Conservation (phyloP, 768 basidiomycete species). For the Amanita polypyramis region DNA sequence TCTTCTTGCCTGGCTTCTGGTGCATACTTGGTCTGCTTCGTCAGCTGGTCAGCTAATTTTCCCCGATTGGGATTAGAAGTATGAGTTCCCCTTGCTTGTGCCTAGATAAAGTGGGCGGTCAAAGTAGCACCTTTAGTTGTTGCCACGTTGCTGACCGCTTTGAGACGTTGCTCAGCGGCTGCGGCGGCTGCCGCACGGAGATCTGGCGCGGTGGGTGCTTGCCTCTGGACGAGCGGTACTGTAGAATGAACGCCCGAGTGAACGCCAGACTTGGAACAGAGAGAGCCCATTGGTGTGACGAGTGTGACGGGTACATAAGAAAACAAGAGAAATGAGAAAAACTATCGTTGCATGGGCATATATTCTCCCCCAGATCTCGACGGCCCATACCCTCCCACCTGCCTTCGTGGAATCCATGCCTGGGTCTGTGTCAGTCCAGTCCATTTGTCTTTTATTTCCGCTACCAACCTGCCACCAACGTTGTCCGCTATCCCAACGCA, state of each 20-base stretch:
- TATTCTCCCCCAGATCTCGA: slow-evolving; percentile 33
- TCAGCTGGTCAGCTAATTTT: slow-evolving; percentile 31
- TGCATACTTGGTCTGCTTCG: slow-evolving; percentile 25
- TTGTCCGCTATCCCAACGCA: slow-evolving; percentile 52
- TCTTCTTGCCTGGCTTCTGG: slow-evolving; percentile 26
- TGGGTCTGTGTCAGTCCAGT: slow-evolving; percentile 12
- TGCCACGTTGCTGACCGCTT: slow-evolving; percentile 33
- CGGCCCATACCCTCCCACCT: slow-evolving; percentile 33
- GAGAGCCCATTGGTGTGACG: slow-evolving; percentile 36
- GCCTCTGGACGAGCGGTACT: slow-evolving; percentile 19
- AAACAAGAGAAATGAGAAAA: slow-evolving; percentile 10
- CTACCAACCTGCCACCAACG: slow-evolving; percentile 74
- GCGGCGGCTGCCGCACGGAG: slow-evolving; percentile 47
- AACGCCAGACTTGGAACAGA: slow-evolving; percentile 40
- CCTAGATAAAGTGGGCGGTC: slow-evolving; percentile 18
- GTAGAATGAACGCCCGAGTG: slow-evolving; percentile 41
- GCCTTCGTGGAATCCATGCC: slow-evolving; percentile 48
- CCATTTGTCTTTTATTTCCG: not conserved
- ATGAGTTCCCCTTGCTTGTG: slow-evolving; percentile 32
- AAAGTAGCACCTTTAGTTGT: not conserved
- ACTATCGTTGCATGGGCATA: slow-evolving; percentile 14
- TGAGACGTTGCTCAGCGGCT: slow-evolving; percentile 50
- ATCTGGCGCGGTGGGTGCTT: slow-evolving; percentile 24
- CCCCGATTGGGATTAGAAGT: slow-evolving; percentile 37
- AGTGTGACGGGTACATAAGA: slow-evolving; percentile 11